phyloP scores from a whole-genome alignment of 2,329 filamentous ascomycete species.

The Aulographum hederae region DNA sequence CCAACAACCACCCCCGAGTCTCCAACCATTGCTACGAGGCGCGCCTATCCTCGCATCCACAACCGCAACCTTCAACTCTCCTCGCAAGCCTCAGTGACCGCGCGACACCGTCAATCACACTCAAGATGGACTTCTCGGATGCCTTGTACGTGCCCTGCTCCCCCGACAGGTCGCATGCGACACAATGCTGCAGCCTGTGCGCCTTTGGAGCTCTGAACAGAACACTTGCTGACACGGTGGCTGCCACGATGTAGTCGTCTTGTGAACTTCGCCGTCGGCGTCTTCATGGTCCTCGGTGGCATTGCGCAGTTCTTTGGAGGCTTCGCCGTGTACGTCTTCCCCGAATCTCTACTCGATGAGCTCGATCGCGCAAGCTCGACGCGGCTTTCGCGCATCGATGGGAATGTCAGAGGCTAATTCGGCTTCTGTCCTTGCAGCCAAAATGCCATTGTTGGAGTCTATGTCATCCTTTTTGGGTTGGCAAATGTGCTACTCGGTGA shows the following conservation, averaged over 20 bases:
- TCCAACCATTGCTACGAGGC: too few species aligned
- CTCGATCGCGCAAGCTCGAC: too few species aligned
- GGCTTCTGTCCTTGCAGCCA: conserved; percentile 29
- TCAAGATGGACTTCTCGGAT: conserved; percentile 80
- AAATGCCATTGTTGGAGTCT: conserved; percentile 61
- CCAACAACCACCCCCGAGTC: too few species aligned
- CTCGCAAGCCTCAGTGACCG: too few species aligned
- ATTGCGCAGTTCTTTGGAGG: conserved; percentile 49
- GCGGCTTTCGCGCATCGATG: too few species aligned
- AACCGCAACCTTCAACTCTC: too few species aligned
- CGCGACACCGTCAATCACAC: too few species aligned
- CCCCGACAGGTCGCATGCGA: too few species aligned
- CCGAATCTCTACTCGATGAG: too few species aligned
- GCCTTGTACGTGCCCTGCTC: conserved; percentile 50
- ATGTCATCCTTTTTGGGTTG: conserved; percentile 81
- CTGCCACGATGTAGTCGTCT: conserved; percentile 47
- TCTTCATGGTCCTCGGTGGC: conserved; percentile 75
- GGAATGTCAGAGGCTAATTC: neutral
- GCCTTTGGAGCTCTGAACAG: neutral
- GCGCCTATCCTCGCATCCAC: too few species aligned
- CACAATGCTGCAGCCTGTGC: conserved; percentile 1
- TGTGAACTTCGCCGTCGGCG: conserved; percentile 77
- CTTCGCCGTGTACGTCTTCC: too few species aligned
- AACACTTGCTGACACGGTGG: neutral
- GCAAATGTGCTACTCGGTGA: neutral